Percentiles rank a stretch among this genome's conserved stretches.
phyloP scores from a whole-genome alignment of 306 rosid genomes.

The Macrotyloma uniflorum region DNA sequence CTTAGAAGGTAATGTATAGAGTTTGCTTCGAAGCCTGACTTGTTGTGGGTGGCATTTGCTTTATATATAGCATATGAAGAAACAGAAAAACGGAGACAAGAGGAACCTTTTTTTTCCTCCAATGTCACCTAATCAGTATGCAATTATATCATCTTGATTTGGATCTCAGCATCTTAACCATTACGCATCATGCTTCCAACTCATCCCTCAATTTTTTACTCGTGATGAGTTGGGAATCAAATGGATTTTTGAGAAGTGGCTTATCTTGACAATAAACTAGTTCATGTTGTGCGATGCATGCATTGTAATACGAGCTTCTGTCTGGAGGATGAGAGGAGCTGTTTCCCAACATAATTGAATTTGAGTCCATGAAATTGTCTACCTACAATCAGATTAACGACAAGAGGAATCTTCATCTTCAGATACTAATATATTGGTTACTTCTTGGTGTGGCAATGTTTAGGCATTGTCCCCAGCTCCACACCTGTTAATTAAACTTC shows the following conservation, averaged over 20 bases:
- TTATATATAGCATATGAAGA: slow-evolving; percentile 31
- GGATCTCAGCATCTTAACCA: slow-evolving; percentile 2
- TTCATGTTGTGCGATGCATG: neutral
- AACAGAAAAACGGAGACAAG: slow-evolving; percentile 19
- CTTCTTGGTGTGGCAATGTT: slow-evolving; percentile 23
- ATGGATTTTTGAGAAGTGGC: slow-evolving; percentile 12
- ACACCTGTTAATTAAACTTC: slow-evolving; percentile 4
- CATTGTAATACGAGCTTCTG: slow-evolving; percentile 20
- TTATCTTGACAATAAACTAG: slow-evolving; percentile 35
- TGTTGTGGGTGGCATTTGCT: slow-evolving; percentile 1
- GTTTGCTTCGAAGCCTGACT: slow-evolving; percentile 20
- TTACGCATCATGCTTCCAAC: slow-evolving; percentile 20
- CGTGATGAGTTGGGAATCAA: neutral
- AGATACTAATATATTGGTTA: neutral
- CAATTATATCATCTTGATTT: slow-evolving; percentile 21
- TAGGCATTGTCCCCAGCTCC: slow-evolving; percentile 40
- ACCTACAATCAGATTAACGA: slow-evolving; percentile 17
- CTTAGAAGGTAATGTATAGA: neutral
- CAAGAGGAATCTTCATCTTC: slow-evolving; percentile 6
- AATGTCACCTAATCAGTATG: slow-evolving; percentile 32
- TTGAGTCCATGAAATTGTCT: slow-evolving; percentile 34
- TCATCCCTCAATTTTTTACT: slow-evolving; percentile 19
- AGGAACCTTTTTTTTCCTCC: slow-evolving; percentile 17
- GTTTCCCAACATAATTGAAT: neutral
- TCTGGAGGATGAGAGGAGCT: slow-evolving; percentile 26